Evolutionary conservation across 2,329 filamentous ascomycete genomes (phyloP).

Genomic region (Aspergillus sp.): DNA sequence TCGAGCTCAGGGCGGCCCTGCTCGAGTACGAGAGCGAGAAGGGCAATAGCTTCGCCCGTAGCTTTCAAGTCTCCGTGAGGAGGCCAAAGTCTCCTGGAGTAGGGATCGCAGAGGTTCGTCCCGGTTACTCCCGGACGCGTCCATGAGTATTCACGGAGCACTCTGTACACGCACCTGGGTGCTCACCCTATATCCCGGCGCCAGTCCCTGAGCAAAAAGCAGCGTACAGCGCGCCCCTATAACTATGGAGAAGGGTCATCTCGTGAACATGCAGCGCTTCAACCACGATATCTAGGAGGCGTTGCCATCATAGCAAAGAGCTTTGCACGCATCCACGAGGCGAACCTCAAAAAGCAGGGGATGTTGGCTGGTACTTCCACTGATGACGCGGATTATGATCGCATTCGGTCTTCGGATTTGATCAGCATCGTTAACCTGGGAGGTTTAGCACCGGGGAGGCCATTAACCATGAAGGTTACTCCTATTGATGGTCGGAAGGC

Average conservation of each 20-base stretch:
- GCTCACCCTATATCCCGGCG: too few relatives aligned
- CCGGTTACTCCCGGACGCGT: too few relatives aligned
- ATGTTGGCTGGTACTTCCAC: constrained; percentile 98
- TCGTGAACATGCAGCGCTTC: constrained; percentile 95
- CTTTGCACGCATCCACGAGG: constrained; percentile 99
- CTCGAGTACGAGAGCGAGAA: too few relatives aligned
- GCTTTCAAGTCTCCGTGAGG: too few relatives aligned
- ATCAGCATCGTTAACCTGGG: constrained; percentile 31
- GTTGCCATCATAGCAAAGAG: constrained; percentile 93
- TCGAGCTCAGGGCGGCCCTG: too few relatives aligned
- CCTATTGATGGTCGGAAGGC: background rate
- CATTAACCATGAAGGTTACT: background rate
- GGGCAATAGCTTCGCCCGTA: too few relatives aligned
- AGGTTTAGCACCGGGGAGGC: background rate
- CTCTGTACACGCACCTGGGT: too few relatives aligned
- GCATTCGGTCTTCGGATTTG: constrained; percentile 79
- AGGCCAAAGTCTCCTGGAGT: too few relatives aligned
- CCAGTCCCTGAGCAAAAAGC: too few relatives aligned
- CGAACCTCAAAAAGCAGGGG: constrained; percentile 99
- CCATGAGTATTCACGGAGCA: too few relatives aligned
- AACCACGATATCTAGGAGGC: constrained; percentile 95
- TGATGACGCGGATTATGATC: constrained; percentile 95
- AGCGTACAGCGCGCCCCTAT: too few relatives aligned
- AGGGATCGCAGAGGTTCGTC: too few relatives aligned
- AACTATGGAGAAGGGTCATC: constrained; percentile 91